Base-by-base conservation (phyloP, 2,329 filamentous ascomycete species). In the Bipolaris victoriae region DNA sequence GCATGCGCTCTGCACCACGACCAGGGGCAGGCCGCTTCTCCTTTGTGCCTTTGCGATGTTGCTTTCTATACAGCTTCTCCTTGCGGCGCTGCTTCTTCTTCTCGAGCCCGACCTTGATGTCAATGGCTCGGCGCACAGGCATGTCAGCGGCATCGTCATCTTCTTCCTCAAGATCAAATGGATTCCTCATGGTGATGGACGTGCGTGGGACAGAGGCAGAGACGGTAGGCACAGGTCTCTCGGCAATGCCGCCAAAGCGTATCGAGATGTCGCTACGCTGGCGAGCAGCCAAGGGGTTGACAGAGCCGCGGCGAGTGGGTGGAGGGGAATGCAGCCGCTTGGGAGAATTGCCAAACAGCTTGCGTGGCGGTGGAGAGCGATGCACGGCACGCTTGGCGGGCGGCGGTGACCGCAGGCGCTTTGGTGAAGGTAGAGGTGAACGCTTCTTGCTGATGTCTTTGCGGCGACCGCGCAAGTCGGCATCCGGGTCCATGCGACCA, bases 1-100 rank as follows among this genome's bases (percentile, higher is more conserved):
- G 85, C 95, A 99, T 99, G 64, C 93, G 87, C 80, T 97, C 90
- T 35, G 91, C 92, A 54, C 95, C 95, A 74, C 91, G 90, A 53
- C 95, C 95, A 37, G 91, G 84, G 20, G 66, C 64, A 52, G 90
- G 87, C 67, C 86, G 88, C 61, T 86, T 85, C 66, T 88, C 86
- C 67, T 86, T 92, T 63, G 88, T 87, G 55, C 88, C 89, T 69
- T 92, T 91, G 73, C 92, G 89, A 80, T 91, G 96, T 72, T 94
- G 90, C 76, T 96, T 95, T 69, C 93, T 89, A 74, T 91, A 89
- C 70, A 92, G 90, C 78, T 97, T 97, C 78, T 98, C 93, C 79
- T 90, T 92, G 67, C 95, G 90, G 63, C 95, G 88, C 79, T 95
- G 91, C 24, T 93, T 89, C 81, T 97, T 98, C 78, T 91, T 89